Conservation (phyloP, 805 yeast species). For the Metschnikowia orientalis region DNA sequence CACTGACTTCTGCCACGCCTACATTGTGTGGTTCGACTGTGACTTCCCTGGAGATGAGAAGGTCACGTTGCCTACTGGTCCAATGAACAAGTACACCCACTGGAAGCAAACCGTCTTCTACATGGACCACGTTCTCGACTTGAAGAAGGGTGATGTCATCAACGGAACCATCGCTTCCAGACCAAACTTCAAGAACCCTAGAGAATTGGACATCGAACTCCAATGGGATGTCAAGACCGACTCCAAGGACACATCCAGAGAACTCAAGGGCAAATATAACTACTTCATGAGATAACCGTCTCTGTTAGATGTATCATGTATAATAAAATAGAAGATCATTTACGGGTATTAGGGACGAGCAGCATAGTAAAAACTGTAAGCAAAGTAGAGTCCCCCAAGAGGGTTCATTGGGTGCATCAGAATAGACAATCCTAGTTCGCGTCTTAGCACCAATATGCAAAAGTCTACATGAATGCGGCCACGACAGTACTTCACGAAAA, state of each 20-base stretch:
- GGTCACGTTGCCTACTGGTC: constrained; percentile 87
- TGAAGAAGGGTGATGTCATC: constrained; percentile 71
- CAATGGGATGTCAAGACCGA: constrained; percentile 49
- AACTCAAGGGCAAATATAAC: constrained; percentile 54
- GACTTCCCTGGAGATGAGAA: constrained; percentile 71
- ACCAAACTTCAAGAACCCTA: constrained; percentile 75
- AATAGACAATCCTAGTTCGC: too few relatives aligned
- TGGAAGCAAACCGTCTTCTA: constrained; percentile 99
- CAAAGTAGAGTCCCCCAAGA: too few relatives aligned
- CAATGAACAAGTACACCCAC: constrained; percentile 90
- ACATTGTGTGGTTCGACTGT: constrained; percentile 92
- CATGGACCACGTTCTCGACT: constrained; percentile 71
- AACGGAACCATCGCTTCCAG: constrained; percentile 67
- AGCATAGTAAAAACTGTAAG: too few relatives aligned
- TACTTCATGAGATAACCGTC: constrained; percentile 77
- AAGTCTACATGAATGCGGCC: too few relatives aligned
- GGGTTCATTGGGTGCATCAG: too few relatives aligned
- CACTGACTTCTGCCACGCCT: constrained; percentile 81
- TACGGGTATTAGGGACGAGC: too few relatives aligned
- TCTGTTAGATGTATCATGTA: too few relatives aligned
- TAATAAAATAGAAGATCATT: too few relatives aligned
- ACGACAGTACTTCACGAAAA: too few relatives aligned
- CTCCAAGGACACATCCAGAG: constrained; percentile 46
- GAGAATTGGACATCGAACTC: constrained; percentile 84
- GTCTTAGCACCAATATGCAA: too few relatives aligned